Evolutionary conservation across 495 filamentous ascomycete species (phyloP).

Genomic region (Aspergillus homomorphus): DNA sequence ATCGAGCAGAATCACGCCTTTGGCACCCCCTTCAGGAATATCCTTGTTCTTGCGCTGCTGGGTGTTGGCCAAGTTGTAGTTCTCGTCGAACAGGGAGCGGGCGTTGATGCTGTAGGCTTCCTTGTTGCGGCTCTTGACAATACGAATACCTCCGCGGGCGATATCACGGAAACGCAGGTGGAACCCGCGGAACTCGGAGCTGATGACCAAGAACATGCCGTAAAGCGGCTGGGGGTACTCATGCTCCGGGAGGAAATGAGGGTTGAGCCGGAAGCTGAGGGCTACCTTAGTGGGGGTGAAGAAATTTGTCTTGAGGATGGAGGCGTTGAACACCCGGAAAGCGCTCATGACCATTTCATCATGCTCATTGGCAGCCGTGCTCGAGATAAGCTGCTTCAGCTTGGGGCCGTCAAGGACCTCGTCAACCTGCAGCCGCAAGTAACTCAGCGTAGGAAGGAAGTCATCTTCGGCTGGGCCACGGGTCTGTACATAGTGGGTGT

Average conservation of each 20-base stretch:
- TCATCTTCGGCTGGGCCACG: slow-evolving; percentile 66
- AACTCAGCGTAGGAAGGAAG: slow-evolving; percentile 78
- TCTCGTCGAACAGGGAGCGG: slow-evolving; percentile 93
- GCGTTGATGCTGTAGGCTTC: slow-evolving; percentile 97
- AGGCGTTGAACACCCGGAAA: slow-evolving; percentile 92
- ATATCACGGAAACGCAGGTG: slow-evolving; percentile 98
- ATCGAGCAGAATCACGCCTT: slow-evolving; percentile 95
- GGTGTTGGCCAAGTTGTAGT: slow-evolving; percentile 96
- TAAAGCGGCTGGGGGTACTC: slow-evolving; percentile 94
- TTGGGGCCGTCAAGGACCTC: slow-evolving; percentile 73
- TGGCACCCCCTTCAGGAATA: slow-evolving; percentile 97
- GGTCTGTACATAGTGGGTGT: slow-evolving; percentile 82
- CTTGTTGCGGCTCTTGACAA: slow-evolving; percentile 93
- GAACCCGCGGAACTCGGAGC: slow-evolving; percentile 94
- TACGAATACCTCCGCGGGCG: slow-evolving; percentile 93
- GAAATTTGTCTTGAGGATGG: slow-evolving; percentile 96
- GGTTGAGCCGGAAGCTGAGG: slow-evolving; percentile 91
- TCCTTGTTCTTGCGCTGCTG: slow-evolving; percentile 99
- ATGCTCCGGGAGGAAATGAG: slow-evolving; percentile 79
- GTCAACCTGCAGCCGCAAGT: slow-evolving; percentile 67
- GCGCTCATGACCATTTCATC: slow-evolving; percentile 96
- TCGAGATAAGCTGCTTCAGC: slow-evolving; percentile 77
- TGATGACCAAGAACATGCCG: slow-evolving; percentile 98
- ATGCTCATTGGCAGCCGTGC: slow-evolving; percentile 84
- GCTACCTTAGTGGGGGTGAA: slow-evolving; percentile 99